Percentiles rank a stretch among this genome's conserved stretches.
These are phyloP conservation scores for Paratrimastix pyriformis DNA, from an alignment of 78 protist species.

Conservation along the genomic window DNA sequence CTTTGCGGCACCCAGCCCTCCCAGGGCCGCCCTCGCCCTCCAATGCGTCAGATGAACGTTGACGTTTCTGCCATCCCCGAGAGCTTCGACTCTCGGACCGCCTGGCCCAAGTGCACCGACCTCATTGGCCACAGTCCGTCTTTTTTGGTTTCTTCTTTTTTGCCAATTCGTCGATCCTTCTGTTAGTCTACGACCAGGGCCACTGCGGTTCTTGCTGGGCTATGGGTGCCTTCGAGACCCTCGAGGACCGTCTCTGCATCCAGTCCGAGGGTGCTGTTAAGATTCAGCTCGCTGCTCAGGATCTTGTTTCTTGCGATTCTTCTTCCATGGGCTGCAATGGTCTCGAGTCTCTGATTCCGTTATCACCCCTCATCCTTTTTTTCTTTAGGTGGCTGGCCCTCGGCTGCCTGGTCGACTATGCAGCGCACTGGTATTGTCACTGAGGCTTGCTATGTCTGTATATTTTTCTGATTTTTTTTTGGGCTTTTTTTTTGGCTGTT, in stretches of 20 bases:
- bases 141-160: too few species aligned
- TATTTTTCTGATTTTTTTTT: too few species aligned
- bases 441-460: neutral
- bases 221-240: constrained; percentile 8
- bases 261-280: constrained; percentile 9
- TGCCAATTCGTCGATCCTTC: too few species aligned
- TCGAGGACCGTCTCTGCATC: constrained; percentile 17
- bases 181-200: constrained; percentile 20
- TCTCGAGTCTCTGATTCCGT: neutral
- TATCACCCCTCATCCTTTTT: neutral
- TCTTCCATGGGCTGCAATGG: constrained; percentile 15
- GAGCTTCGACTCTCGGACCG: neutral
- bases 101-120: constrained; percentile 4
- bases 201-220: constrained; percentile 22
- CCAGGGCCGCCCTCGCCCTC: too few species aligned
- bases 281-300: neutral
- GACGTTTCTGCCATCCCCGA: too few species aligned
- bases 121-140: constrained; percentile 1
- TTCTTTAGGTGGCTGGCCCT: neutral
- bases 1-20: too few species aligned
- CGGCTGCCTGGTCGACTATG: neutral
- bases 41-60: too few species aligned
- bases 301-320: neutral
- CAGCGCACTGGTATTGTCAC: neutral
- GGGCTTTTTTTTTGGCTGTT: too few species aligned